Evolutionary conservation across 2,329 filamentous ascomycete species (phyloP).

Genomic region (Fusarium armeniacum): DNA sequence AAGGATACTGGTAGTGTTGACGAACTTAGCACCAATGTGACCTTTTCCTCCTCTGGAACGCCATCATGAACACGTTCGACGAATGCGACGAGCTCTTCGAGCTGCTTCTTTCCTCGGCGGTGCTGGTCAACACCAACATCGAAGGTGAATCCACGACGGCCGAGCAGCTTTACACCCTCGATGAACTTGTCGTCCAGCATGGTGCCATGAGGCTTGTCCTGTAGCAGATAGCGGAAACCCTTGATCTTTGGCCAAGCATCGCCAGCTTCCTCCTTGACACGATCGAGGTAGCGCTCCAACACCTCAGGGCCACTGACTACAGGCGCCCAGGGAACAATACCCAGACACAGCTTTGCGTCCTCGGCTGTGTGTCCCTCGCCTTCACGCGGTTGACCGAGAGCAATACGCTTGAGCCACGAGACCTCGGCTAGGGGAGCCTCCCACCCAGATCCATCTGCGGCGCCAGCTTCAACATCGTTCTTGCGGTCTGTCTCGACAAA

Average conservation of each 20-base stretch:
- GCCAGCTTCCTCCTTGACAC: constrained; percentile 73
- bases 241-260: constrained; percentile 76
- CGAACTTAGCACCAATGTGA: constrained; percentile 79
- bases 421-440: constrained; percentile 79
- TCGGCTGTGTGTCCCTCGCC: constrained; percentile 69
- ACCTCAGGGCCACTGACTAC: constrained; percentile 73
- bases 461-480: constrained; percentile 66
- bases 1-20: constrained; percentile 32
- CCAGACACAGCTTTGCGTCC: constrained; percentile 70
- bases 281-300: constrained; percentile 74
- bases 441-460: constrained; percentile 70
- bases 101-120: constrained; percentile 79
- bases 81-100: constrained; percentile 79
- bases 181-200: constrained; percentile 76
- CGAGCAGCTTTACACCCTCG: constrained; percentile 74
- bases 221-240: constrained; percentile 86
- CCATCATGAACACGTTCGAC: constrained; percentile 75
- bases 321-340: constrained; percentile 88
- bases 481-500: constrained; percentile 87
- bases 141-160: constrained; percentile 75
- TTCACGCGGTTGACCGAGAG: constrained; percentile 68
- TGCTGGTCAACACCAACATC: constrained; percentile 88
- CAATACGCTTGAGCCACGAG: constrained; percentile 75
- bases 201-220: constrained; percentile 78
- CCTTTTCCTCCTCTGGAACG: constrained; percentile 70